phyloP scores from a whole-genome alignment of 2,329 filamentous ascomycete genomes.

The Alternaria solani region DNA sequence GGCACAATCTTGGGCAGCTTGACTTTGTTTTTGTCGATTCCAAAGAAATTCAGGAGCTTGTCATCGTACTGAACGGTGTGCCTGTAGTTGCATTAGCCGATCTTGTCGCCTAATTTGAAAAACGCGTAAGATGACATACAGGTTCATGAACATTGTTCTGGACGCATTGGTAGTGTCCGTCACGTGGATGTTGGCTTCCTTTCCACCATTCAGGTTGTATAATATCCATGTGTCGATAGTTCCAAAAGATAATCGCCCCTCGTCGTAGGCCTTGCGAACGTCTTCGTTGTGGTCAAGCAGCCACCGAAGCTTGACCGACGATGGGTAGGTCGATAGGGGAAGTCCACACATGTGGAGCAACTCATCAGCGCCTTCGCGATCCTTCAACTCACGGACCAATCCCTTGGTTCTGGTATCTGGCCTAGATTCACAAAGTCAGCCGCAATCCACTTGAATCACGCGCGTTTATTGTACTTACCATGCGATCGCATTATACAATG shows the following conservation, averaged over 20 bases:
- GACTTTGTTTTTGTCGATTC: conserved; percentile 74
- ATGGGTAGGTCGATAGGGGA: conserved; percentile 87
- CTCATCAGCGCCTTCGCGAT: conserved; percentile 70
- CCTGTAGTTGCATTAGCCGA: conserved; percentile 15
- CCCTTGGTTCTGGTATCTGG: conserved; percentile 82
- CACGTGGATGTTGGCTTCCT: conserved; percentile 73
- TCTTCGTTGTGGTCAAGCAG: conserved; percentile 74
- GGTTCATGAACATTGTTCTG: conserved; percentile 93
- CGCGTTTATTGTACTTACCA: conserved; percentile 60
- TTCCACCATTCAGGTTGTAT: conserved; percentile 81
- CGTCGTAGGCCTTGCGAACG: conserved; percentile 78
- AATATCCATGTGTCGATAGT: conserved; percentile 91
- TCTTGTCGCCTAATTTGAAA: conserved; percentile 2
- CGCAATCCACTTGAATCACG: neutral
- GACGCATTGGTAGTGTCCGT: conserved; percentile 90
- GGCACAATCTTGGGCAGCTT: conserved; percentile 82
- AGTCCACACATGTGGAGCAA: conserved; percentile 78
- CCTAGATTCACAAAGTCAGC: conserved; percentile 19
- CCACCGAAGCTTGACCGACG: conserved; percentile 86
- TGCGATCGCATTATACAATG: conserved; percentile 83
- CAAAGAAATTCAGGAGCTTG: conserved; percentile 78
- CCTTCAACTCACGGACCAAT: conserved; percentile 79
- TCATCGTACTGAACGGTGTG: conserved; percentile 82
- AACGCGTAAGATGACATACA: conserved; percentile 48
- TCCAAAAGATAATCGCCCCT: conserved; percentile 79